Evolutionary conservation across 805 yeast genomes (phyloP).

Genomic region (Lachancea meyersii): DNA sequence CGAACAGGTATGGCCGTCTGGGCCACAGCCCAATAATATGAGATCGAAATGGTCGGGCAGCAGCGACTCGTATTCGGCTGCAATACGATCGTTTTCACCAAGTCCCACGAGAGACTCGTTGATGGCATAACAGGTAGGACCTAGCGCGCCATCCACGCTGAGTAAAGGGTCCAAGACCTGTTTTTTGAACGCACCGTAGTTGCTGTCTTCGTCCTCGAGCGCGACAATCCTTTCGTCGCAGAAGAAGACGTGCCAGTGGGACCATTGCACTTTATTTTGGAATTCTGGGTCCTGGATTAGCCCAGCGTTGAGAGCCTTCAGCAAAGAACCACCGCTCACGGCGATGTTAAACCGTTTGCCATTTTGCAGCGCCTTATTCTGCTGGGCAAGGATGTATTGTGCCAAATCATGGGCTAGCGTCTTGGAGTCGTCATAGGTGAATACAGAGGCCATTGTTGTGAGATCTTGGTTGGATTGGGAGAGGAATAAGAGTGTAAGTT

Average conservation of each 20-base stretch:
- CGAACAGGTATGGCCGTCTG: slow-evolving; percentile 94
- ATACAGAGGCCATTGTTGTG: slow-evolving; percentile 33
- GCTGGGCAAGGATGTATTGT: slow-evolving; percentile 51
- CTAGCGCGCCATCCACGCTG: slow-evolving; percentile 31
- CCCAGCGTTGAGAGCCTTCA: slow-evolving; percentile 59
- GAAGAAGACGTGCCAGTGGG: slow-evolving; percentile 74
- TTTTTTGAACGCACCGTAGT: slow-evolving; percentile 70
- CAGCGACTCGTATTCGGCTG: slow-evolving; percentile 52
- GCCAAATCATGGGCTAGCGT: slow-evolving; percentile 67
- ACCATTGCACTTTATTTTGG: slow-evolving; percentile 50
- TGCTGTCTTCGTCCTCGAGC: slow-evolving; percentile 73
- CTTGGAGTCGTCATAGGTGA: slow-evolving; percentile 42
- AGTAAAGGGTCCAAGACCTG: slow-evolving; percentile 49
- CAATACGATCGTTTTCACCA: slow-evolving; percentile 48
- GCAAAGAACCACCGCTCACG: slow-evolving; percentile 86
- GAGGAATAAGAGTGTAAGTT: neutral
- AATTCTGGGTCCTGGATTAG: slow-evolving; percentile 51
- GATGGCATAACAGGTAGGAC: slow-evolving; percentile 62
- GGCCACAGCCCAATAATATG: slow-evolving; percentile 83
- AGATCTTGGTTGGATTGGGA: no score
- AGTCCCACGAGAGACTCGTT: slow-evolving; percentile 54
- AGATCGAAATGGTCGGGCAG: slow-evolving; percentile 56
- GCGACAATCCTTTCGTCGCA: slow-evolving; percentile 91
- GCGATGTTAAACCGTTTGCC: slow-evolving; percentile 61
- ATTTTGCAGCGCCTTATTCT: slow-evolving; percentile 48